phyloP scores from a whole-genome alignment of 805 yeast species.

The Candida vaughaniae region DNA sequence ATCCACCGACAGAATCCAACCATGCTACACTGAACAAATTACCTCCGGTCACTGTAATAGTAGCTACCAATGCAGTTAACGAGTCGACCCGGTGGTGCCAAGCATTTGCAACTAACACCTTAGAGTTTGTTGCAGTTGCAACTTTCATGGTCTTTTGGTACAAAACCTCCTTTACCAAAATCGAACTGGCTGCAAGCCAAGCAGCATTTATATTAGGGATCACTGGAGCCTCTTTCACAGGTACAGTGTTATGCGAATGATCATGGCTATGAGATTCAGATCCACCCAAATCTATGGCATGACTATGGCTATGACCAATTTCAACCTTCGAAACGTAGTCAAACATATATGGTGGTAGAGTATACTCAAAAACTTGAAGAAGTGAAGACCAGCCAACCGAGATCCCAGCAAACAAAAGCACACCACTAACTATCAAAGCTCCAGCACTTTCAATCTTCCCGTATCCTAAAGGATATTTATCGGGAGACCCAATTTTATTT shows the following conservation, averaged over 20 bases:
- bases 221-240: slow-evolving; percentile 4
- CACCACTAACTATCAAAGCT: slow-evolving; percentile 80
- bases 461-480: slow-evolving; percentile 78
- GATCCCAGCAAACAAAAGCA: slow-evolving; percentile 81
- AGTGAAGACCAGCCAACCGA: slow-evolving; percentile 88
- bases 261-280: slow-evolving; percentile 7
- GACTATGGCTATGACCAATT: slow-evolving; percentile 53
- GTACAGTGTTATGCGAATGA: slow-evolving; percentile 23
- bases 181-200: slow-evolving; percentile 91
- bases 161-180: slow-evolving; percentile 83
- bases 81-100: slow-evolving; percentile 99
- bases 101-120: slow-evolving; percentile 92
- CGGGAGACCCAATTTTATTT: slow-evolving; percentile 52
- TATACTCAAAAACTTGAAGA: slow-evolving; percentile 62
- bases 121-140: slow-evolving; percentile 76
- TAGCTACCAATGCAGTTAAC: slow-evolving; percentile 85
- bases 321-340: slow-evolving; percentile 53
- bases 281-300: slow-evolving; percentile 21
- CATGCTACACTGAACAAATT: slow-evolving; percentile 74
- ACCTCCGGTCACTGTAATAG: slow-evolving; percentile 84
- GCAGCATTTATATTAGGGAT: slow-evolving; percentile 82
- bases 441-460: slow-evolving; percentile 95
- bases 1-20: slow-evolving; percentile 91
- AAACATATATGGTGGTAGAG: slow-evolving; percentile 59
- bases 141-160: slow-evolving; percentile 79